These are phyloP conservation scores for Mimosa bimucronata DNA, from an alignment of 306 rosid species.

Conservation along the genomic window DNA sequence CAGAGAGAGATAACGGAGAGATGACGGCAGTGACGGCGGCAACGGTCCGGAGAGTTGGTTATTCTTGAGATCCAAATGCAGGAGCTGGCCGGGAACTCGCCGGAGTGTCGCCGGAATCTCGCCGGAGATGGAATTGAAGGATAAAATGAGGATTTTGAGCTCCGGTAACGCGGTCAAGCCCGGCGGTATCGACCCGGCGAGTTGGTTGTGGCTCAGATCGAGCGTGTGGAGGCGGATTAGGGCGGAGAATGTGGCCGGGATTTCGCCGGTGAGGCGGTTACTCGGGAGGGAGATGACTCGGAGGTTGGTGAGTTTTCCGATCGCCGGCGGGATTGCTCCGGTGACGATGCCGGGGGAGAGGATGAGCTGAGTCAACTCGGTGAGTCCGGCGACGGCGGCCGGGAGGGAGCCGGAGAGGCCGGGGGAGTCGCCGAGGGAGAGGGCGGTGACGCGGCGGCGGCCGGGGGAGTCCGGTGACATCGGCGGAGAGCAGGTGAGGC, in stretches of 20 bases:
- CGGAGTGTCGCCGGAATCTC: slow-evolving; percentile 36
- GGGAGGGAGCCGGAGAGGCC: slow-evolving; percentile 74
- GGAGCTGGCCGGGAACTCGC: slow-evolving; percentile 49
- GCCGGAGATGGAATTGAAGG: slow-evolving; percentile 57
- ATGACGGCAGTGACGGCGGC: slow-evolving; percentile 50
- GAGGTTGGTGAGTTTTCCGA: slow-evolving; percentile 54
- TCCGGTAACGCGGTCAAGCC: slow-evolving; percentile 46
- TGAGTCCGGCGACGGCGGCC: slow-evolving; percentile 47
- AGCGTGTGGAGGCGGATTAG: slow-evolving; percentile 71
- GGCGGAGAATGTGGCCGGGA: slow-evolving; percentile 55
- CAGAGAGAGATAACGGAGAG: slow-evolving; percentile 72
- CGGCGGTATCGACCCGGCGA: slow-evolving; percentile 63
- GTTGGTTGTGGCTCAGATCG: slow-evolving; percentile 72
- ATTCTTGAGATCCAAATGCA: slow-evolving; percentile 62
- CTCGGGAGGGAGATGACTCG: slow-evolving; percentile 67
- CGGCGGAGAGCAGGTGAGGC: slow-evolving; percentile 56
- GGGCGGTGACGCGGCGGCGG: slow-evolving; percentile 44
- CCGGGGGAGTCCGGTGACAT: slow-evolving; percentile 72
- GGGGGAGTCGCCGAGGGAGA: slow-evolving; percentile 60
- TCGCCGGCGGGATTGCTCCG: slow-evolving; percentile 63
- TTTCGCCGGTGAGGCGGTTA: slow-evolving; percentile 71
- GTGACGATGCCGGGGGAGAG: slow-evolving; percentile 83
- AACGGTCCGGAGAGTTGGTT: slow-evolving; percentile 56
- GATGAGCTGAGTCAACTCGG: slow-evolving; percentile 72
- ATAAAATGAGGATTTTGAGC: slow-evolving; percentile 61